phyloP scores from a whole-genome alignment of 2,329 filamentous ascomycete genomes.

The Monilinia vaccinii-corymbosi region DNA sequence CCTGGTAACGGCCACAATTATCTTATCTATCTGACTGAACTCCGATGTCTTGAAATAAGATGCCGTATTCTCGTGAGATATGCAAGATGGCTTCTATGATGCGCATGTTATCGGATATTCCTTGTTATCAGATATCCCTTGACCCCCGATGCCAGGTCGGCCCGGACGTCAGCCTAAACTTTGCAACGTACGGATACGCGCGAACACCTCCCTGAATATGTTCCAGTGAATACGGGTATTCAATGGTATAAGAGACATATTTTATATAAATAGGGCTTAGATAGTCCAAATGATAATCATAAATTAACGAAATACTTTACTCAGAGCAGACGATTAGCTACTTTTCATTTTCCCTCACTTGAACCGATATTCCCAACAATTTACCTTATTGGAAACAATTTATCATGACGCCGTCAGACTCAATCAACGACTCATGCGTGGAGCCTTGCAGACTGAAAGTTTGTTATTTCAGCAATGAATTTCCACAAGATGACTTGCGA shows the following conservation, averaged over 20 bases:
- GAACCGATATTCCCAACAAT: too few relatives aligned
- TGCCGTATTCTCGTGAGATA: neutral
- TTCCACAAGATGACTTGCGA: constrained; percentile 37
- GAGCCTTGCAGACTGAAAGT: constrained; percentile 28
- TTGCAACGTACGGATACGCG: too few relatives aligned
- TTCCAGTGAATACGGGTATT: too few relatives aligned
- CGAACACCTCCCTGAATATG: too few relatives aligned
- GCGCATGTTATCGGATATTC: neutral
- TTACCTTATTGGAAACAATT: neutral
- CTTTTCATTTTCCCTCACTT: too few relatives aligned
- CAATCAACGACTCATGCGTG: neutral
- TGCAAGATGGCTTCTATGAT: neutral
- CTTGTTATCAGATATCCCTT: neutral
- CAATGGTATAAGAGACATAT: too few relatives aligned
- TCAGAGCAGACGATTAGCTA: too few relatives aligned
- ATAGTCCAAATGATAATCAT: too few relatives aligned
- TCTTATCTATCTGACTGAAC: neutral
- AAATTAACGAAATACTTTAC: too few relatives aligned
- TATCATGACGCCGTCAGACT: neutral
- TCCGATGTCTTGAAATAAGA: neutral
- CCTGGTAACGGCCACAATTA: neutral
- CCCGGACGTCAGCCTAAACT: too few relatives aligned
- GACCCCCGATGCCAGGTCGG: neutral
- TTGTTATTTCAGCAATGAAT: constrained; percentile 40
- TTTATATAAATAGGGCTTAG: too few relatives aligned